Conservation (phyloP, 192 early-diverging fungal species). For the Podila clonocystis region DNA sequence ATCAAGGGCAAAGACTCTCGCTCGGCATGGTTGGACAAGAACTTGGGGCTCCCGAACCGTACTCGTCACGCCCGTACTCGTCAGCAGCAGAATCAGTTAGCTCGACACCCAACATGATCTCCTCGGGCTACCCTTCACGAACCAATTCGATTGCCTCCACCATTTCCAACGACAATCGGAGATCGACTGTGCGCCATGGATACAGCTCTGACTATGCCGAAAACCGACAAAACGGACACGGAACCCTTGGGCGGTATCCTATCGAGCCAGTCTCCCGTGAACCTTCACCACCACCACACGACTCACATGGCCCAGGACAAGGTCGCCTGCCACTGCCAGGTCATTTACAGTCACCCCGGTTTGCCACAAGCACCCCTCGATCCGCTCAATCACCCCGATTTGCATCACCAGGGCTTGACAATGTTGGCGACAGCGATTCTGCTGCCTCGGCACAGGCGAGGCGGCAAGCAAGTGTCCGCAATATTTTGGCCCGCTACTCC, state of each 20-base stretch:
- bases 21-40: constrained; percentile 25
- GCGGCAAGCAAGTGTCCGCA: constrained; percentile 25
- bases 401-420: constrained; percentile 2
- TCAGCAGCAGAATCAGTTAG: constrained; percentile 1
- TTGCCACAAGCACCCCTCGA: background rate
- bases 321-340: constrained; percentile 1
- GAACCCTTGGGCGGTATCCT: background rate
- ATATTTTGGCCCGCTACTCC: constrained; percentile 33
- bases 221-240: background rate
- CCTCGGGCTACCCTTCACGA: constrained; percentile 26
- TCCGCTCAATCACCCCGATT: background rate
- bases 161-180: constrained; percentile 4
- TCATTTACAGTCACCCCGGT: background rate
- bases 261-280: constrained; percentile 14
- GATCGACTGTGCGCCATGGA: constrained; percentile 1
- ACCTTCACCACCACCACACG: constrained; percentile 10
- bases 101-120: constrained; percentile 5
- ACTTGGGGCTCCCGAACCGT: constrained; percentile 8
- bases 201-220: constrained; percentile 23
- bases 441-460: background rate
- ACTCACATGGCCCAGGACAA: background rate
- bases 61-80: constrained; percentile 14
- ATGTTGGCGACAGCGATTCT: background rate
- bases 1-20: constrained; percentile 22
- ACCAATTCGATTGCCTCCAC: constrained; percentile 8